Conservation (phyloP, 148 eudicot genomes). For the Silene uniflora region DNA sequence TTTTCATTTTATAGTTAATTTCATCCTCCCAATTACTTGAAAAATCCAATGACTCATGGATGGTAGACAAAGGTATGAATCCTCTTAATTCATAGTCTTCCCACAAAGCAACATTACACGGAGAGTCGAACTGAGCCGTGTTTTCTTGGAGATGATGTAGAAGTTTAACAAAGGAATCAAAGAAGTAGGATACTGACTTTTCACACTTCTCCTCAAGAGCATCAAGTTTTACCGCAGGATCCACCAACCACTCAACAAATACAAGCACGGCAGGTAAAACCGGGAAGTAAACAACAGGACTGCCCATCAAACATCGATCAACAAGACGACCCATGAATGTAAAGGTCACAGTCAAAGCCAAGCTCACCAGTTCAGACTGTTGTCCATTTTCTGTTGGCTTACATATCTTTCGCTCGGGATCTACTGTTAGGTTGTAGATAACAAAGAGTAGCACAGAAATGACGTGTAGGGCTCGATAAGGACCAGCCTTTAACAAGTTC, state of each 20-base stretch:
- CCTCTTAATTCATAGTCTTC: slow-evolving; percentile 91
- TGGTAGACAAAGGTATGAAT: slow-evolving; percentile 45
- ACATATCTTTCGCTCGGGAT: slow-evolving; percentile 24
- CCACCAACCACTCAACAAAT: slow-evolving; percentile 79
- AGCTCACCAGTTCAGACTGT: slow-evolving; percentile 28
- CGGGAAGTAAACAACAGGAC: slow-evolving; percentile 36
- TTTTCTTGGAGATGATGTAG: slow-evolving; percentile 41
- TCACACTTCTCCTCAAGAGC: slow-evolving; percentile 44
- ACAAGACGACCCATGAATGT: slow-evolving; percentile 66
- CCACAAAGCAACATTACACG: slow-evolving; percentile 58
- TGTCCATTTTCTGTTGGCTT: slow-evolving; percentile 30
- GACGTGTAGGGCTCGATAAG: slow-evolving; percentile 75
- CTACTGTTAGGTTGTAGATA: slow-evolving; percentile 36
- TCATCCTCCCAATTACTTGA: slow-evolving; percentile 34
- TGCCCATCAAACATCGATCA: slow-evolving; percentile 51
- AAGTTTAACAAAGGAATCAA: slow-evolving; percentile 54
- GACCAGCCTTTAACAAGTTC: slow-evolving; percentile 64
- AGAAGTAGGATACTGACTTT: slow-evolving; percentile 51
- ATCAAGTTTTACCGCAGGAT: slow-evolving; percentile 29
- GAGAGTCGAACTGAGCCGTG: slow-evolving; percentile 17
- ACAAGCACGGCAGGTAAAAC: slow-evolving; percentile 72
- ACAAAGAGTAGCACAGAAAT: slow-evolving; percentile 57
- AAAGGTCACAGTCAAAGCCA: slow-evolving; percentile 51
- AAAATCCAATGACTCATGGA: slow-evolving; percentile 47
- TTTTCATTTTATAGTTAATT: slow-evolving; percentile 30